A percentile compares a stretch with the other conserved stretches of the same genome.
Evolutionary conservation across 116 monocot species (phyloP).

Genomic region (Trichopus zeylanicus): DNA sequence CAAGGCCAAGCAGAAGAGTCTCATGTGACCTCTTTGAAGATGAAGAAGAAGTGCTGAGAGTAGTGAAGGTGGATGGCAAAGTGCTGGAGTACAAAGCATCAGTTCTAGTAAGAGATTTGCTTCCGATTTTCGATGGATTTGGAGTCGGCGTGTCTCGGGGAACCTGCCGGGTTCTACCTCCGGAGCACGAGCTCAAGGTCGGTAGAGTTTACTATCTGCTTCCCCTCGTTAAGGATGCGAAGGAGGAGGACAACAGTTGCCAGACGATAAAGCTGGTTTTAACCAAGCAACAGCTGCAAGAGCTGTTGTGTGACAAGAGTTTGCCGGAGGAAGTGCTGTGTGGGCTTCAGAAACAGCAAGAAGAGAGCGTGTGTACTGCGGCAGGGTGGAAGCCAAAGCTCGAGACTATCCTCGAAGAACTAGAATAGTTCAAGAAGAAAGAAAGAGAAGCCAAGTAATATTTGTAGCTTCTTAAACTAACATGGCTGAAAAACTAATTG

Average conservation of each 20-base stretch:
- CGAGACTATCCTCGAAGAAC: constrained; percentile 16
- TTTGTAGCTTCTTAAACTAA: too few species aligned
- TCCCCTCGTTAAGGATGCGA: constrained; percentile 1
- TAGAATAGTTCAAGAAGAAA: neutral
- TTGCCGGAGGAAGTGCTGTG: constrained; percentile 4
- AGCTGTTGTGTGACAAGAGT: constrained; percentile 1
- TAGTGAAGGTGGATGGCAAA: constrained; percentile 18
- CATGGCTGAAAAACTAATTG: too few species aligned
- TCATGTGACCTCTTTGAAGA: neutral
- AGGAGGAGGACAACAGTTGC: neutral
- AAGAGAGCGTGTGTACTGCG: neutral
- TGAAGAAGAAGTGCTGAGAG: constrained; percentile 2
- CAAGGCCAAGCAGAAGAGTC: neutral
- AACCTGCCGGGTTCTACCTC: neutral
- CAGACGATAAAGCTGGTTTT: constrained; percentile 18
- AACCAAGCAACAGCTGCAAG: constrained; percentile 21
- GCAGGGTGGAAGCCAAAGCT: constrained; percentile 11
- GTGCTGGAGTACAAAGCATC: constrained; percentile 6
- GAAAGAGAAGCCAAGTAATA: too few species aligned
- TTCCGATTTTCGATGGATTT: constrained; percentile 4
- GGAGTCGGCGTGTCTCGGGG: constrained; percentile 7
- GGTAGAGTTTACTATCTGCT: constrained; percentile 12
- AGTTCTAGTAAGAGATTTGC: constrained; percentile 8
- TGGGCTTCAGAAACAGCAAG: neutral
- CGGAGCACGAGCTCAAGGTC: constrained; percentile 5